Evolutionary conservation across 164 flowering plant species (phyloP), one percentile per base, ranked within the genome.

Genomic region (Taxillus chinensis): DNA sequence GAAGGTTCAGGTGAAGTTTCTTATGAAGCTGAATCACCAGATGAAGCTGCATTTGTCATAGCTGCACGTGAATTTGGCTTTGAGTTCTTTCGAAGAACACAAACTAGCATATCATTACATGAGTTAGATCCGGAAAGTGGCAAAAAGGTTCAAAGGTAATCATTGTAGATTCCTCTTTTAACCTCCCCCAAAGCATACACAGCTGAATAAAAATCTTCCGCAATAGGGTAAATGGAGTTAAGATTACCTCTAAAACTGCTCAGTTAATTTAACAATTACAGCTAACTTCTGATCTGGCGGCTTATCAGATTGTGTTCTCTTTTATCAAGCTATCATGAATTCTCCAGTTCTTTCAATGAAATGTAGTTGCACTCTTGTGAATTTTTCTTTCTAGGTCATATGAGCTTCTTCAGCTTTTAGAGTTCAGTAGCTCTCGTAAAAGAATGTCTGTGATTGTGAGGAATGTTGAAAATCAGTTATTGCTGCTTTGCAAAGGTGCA

Each of bases 11-110:
- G 83, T 45, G 83, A 83, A 62, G 75, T 84, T 57, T 62, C 75
- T 17, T 91, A 85, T 77, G 96, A 91, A 74, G 93, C 92, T 56
- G 95, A 91, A 71, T 91, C 96, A 11, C 93, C 96, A 3, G 97
- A 91, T 77, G 97, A 91, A 80, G 90, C 92, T 57, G 91, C 97
- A 56, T 85, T 88, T 81, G 91, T 88, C 49, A 74, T 83, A 39
- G 91, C 97, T 62, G 89, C 95, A 11, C 73, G 80, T 57, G 87
- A 80, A 69, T 63, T 91, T 71, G 97, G 97, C 2, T 91, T 91
- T 78, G 82, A 86, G 60, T 86, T 91, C 65, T 81, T 70, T 69
- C 72, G 64, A 66, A 85, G 97, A 77, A 80, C 81, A 41, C 96
- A 88, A 66, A 78, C 82, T 41, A 80, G 73, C 72, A 84, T 91